Conservation (phyloP, 2,329 filamentous ascomycete species). For the Pseudocercospora fijiensis region DNA sequence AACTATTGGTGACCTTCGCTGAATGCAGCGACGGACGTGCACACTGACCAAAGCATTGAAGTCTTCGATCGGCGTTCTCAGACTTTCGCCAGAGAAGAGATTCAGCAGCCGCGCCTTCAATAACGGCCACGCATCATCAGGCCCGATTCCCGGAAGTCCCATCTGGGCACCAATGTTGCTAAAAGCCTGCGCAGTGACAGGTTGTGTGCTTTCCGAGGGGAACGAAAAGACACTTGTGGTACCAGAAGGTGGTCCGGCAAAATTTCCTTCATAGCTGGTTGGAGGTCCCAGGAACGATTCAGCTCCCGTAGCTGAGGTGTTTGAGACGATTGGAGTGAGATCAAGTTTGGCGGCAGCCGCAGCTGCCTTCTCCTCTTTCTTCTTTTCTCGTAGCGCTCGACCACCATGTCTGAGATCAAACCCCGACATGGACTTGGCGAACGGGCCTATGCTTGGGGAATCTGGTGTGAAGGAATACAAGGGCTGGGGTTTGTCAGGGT, state of each 20-base stretch:
- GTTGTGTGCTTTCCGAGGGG: constrained; percentile 35
- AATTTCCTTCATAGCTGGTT: constrained; percentile 28
- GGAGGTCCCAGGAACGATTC: constrained; percentile 30
- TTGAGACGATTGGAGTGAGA: constrained; percentile 35
- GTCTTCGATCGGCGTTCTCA: constrained; percentile 77
- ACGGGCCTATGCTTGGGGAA: constrained; percentile 67
- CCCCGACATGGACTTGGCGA: constrained; percentile 79
- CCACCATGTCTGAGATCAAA: constrained; percentile 76
- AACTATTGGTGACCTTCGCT: constrained; percentile 66
- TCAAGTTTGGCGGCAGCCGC: constrained; percentile 39
- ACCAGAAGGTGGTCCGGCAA: constrained; percentile 33
- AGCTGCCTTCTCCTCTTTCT: constrained; percentile 53
- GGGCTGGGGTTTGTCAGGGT: constrained; percentile 71
- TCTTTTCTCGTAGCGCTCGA: constrained; percentile 73
- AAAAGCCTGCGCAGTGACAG: constrained; percentile 42
- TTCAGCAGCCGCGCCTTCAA: constrained; percentile 72
- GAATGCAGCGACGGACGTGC: constrained; percentile 75
- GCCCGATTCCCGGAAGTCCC: constrained; percentile 50
- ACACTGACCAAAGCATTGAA: constrained; percentile 77
- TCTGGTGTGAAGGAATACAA: constrained; percentile 78
- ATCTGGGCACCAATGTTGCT: constrained; percentile 48
- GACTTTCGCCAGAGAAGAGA: constrained; percentile 78
- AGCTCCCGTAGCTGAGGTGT: constrained; percentile 31
- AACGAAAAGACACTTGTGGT: constrained; percentile 36
- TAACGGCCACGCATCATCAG: constrained; percentile 79